These are phyloP conservation scores for Ceratorhiza oryzae-sativae DNA, from an alignment of 1,284 basidiomycete species.

Conservation along the genomic window DNA sequence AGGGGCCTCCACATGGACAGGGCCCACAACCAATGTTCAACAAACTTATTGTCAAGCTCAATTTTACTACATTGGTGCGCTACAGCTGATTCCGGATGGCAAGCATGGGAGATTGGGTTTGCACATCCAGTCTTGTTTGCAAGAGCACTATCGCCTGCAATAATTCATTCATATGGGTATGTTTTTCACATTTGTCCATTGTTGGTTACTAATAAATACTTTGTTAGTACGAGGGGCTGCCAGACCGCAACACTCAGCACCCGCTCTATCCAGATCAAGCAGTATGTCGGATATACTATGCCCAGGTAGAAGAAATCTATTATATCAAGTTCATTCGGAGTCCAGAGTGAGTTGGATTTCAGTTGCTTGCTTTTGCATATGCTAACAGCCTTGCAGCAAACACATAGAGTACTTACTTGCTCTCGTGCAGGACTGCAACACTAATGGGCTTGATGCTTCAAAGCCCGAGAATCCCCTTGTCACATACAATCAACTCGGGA, in stretches of 20 bases:
- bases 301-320: slow-evolving; percentile 9
- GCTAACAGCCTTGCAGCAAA: not conserved
- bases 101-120: not conserved
- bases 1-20: not conserved
- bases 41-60: not conserved
- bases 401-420: slow-evolving; percentile 1
- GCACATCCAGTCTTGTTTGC: not conserved
- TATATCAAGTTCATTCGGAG: not conserved
- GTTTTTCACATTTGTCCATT: not conserved
- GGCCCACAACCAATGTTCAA: no score
- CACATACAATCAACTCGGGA: not conserved
- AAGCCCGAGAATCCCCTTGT: not conserved
- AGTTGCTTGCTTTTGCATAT: no score
- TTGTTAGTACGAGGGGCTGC: slow-evolving; percentile 8
- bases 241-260: not conserved
- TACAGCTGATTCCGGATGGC: slow-evolving; percentile 7
- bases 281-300: not conserved
- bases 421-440: not conserved
- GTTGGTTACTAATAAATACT: not conserved
- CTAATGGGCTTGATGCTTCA: slow-evolving; percentile 3
- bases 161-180: slow-evolving; percentile 22
- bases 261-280: not conserved
- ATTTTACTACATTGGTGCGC: not conserved
- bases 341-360: not conserved
- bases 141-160: not conserved